phyloP scores from a whole-genome alignment of 1,284 basidiomycete genomes.

The Ganoderma sp. region DNA sequence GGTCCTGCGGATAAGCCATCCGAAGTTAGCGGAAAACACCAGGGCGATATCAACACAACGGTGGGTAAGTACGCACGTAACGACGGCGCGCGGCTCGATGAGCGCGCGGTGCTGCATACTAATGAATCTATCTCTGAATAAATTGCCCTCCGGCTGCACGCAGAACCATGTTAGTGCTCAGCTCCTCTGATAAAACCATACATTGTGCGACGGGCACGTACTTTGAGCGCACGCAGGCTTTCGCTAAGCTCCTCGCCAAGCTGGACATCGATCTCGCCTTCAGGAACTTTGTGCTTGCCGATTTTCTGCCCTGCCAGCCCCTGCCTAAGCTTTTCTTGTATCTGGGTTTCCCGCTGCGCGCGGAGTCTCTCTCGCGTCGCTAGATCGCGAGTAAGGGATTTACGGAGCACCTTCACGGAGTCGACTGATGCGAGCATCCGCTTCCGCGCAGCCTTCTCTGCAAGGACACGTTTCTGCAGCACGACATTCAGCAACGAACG shows the following conservation, averaged over 20 bases:
- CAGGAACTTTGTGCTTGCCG: slow-evolving; percentile 79
- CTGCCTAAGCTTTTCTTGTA: slow-evolving; percentile 52
- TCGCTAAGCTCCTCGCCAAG: slow-evolving; percentile 92
- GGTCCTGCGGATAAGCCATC: slow-evolving; percentile 51
- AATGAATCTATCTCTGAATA: slow-evolving; percentile 89
- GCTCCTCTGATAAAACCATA: neutral
- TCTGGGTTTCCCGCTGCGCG: slow-evolving; percentile 45
- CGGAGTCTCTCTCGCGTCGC: slow-evolving; percentile 52
- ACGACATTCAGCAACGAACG: neutral
- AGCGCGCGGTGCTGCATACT: slow-evolving; percentile 82
- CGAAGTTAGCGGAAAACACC: slow-evolving; percentile 3
- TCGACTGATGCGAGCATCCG: slow-evolving; percentile 63
- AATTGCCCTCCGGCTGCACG: slow-evolving; percentile 85
- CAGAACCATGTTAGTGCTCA: neutral
- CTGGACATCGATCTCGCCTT: slow-evolving; percentile 81
- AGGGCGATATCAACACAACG: neutral
- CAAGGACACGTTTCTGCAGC: slow-evolving; percentile 65
- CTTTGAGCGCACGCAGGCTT: slow-evolving; percentile 84
- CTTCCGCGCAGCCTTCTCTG: slow-evolving; percentile 62
- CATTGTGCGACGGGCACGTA: slow-evolving; percentile 41
- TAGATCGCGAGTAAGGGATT: slow-evolving; percentile 48
- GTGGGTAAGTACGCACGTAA: slow-evolving; percentile 60
- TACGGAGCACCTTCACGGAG: slow-evolving; percentile 58
- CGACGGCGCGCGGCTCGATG: slow-evolving; percentile 75
- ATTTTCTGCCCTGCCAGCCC: slow-evolving; percentile 74